phyloP scores from a whole-genome alignment of 208 protist species.

The Trypanosoma conorhini region DNA sequence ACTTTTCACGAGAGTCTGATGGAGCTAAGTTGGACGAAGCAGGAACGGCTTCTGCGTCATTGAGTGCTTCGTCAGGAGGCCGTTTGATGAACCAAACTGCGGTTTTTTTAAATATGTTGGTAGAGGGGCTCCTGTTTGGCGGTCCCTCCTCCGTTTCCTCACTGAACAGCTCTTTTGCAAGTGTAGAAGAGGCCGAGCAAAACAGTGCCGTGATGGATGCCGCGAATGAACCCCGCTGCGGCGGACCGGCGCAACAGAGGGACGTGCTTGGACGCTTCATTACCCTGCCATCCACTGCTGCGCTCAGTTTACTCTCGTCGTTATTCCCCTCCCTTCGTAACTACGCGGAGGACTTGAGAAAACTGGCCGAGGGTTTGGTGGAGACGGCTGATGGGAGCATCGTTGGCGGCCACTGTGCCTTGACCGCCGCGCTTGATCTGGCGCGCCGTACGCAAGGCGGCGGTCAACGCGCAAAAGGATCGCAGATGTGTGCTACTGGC shows the following conservation, averaged over 20 bases:
- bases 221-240: neutral
- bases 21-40: neutral
- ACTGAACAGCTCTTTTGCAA: conserved; percentile 20
- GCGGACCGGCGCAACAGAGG: neutral
- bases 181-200: conserved; percentile 20
- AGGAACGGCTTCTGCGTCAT: neutral
- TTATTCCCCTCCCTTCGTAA: conserved; percentile 28
- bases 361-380: conserved; percentile 2
- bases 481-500: neutral
- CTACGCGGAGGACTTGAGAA: conserved; percentile 15
- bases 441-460: neutral
- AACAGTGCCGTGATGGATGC: neutral
- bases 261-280: conserved; percentile 4
- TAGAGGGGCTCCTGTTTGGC: conserved; percentile 19
- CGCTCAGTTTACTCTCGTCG: conserved; percentile 16
- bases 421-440: neutral
- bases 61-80: neutral
- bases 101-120: conserved; percentile 16
- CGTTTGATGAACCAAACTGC: conserved; percentile 14
- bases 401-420: neutral
- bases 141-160: neutral
- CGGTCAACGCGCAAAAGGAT: conserved; percentile 3
- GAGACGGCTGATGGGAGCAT: neutral
- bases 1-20: conserved; percentile 2
- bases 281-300: conserved; percentile 15